A percentile compares a stretch with the other conserved stretches of the same genome.
These are phyloP conservation scores for Starmerella asiatica DNA, from an alignment of 805 yeast genomes.

Conservation along the genomic window DNA sequence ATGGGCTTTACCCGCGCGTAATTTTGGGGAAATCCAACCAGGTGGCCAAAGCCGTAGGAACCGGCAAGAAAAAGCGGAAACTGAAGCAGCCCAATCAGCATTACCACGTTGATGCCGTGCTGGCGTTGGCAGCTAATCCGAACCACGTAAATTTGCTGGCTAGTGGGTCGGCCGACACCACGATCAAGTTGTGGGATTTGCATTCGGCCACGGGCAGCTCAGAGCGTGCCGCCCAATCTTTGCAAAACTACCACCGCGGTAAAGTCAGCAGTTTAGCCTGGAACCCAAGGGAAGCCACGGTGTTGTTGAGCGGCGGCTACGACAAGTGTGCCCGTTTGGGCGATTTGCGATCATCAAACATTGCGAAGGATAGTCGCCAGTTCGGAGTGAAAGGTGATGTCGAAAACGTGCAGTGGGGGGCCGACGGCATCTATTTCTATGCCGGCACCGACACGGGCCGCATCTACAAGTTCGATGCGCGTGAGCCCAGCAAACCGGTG, in stretches of 20 bases:
- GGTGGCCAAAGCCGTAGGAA: conserved; percentile 18
- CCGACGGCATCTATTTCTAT: conserved; percentile 42
- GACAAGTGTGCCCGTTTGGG: conserved; percentile 61
- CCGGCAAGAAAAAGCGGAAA: conserved; percentile 36
- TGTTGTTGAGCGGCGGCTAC: conserved; percentile 83
- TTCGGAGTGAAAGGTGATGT: conserved; percentile 64
- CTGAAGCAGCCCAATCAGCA: conserved; percentile 44
- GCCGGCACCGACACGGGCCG: conserved; percentile 90
- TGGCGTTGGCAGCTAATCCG: conserved; percentile 72
- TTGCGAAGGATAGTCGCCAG: conserved; percentile 41
- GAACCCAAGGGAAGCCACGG: conserved; percentile 43
- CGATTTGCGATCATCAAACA: conserved; percentile 69
- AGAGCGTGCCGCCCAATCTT: conserved; percentile 59
- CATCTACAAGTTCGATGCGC: conserved; percentile 76
- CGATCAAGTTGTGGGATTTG: conserved; percentile 93
- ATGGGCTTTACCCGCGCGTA: conserved; percentile 87
- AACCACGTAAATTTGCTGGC: conserved; percentile 74
- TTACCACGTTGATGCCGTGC: conserved; percentile 88
- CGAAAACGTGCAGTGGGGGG: conserved; percentile 66
- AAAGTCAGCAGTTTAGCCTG: conserved; percentile 82
- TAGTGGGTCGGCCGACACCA: conserved; percentile 88
- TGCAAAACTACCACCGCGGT: conserved; percentile 53
- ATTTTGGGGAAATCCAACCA: conserved; percentile 60
- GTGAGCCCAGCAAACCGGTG: conserved; percentile 47
- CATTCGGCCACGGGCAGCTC: conserved; percentile 33